A percentile compares a stretch with the other conserved stretches of the same genome.
These are phyloP conservation scores for Calonectria multiphialidica DNA, from an alignment of 2,329 filamentous ascomycete genomes.

Conservation along the genomic window DNA sequence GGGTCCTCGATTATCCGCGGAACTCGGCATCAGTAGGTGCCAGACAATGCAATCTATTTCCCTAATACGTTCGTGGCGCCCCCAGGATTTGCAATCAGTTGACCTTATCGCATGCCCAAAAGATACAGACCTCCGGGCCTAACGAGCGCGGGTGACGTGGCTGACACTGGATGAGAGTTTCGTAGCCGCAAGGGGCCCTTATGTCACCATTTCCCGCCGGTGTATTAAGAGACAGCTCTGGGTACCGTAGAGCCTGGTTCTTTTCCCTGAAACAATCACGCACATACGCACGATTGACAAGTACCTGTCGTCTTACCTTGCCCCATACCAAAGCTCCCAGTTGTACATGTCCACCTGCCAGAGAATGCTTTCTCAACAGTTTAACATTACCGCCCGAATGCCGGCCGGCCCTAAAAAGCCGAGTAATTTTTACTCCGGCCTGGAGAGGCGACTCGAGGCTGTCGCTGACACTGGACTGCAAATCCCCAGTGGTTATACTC, in stretches of 20 bases:
- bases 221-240: not conserved
- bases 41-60: not conserved
- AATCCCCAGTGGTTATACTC: not conserved
- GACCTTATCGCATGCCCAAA: not conserved
- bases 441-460: slow-evolving; percentile 13
- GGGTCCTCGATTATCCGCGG: not conserved
- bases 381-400: slow-evolving; percentile 17
- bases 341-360: slow-evolving; percentile 24
- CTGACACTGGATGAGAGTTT: not conserved
- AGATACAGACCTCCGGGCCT: not conserved
- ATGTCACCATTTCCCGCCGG: not conserved
- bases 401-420: slow-evolving; percentile 18
- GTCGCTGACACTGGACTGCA: slow-evolving; percentile 6
- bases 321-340: not conserved
- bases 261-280: not conserved
- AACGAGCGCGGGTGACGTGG: not conserved
- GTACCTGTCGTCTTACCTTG: not conserved
- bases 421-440: slow-evolving; percentile 27
- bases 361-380: slow-evolving; percentile 27
- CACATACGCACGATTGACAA: not conserved
- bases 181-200: not conserved
- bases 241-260: not conserved
- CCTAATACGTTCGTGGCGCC: not conserved
- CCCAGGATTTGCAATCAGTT: not conserved
- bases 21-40: not conserved